Base-by-base conservation (phyloP, 352 stramenopile genomes). In the Plasmopara muralis region DNA sequence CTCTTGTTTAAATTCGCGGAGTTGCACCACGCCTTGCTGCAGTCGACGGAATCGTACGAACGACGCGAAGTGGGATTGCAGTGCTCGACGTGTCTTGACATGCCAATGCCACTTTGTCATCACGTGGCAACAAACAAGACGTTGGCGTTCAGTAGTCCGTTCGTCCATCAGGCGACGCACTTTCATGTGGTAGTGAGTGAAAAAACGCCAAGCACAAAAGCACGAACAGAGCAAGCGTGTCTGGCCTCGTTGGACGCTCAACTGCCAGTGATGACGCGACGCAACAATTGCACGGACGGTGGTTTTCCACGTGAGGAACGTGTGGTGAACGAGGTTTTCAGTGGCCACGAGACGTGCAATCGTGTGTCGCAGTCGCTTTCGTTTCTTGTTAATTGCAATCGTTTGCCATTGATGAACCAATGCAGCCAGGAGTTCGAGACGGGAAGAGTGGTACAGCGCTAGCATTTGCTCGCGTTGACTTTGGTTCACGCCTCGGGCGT, bases 221-320 rank as follows among this genome's bases (percentile, higher is more conserved):
- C 43, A 53, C 6, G 74, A 85, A 44, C 72, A 86, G 20, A 88
- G 43, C n/a, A 77, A 28, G 25, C 86, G 55, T 1, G 86, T 60
- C 20, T 86, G 74, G 1, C 86, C 64, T 35, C 77, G 57, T 46
- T 88, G 72, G 0, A 75, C 86, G 30, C 74, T 75, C 9, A 64
- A 52, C 29, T 86, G 74, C 1, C 86, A 48, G 15, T 81, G 60
- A 2, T 52, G 48, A 9, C 74, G 62, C 42, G 74, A 60, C 12
- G 28, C 44, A 15, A 43, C 31, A 13, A 81, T 47, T 0, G 47
- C 15, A 5, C 1, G 6, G 0, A 71, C 58, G 25, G 66, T 66
- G 0, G 15, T 43, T 37, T 53, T 65, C 74, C 74, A 85, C 14
- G 50, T 31, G 1, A 8, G 6, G 30, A 71, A 60, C 13, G 35